Percentiles rank a stretch among this genome's conserved stretches.
Conservation (phyloP, 1,284 basidiomycete genomes). For the Entoloma clypeatum region DNA sequence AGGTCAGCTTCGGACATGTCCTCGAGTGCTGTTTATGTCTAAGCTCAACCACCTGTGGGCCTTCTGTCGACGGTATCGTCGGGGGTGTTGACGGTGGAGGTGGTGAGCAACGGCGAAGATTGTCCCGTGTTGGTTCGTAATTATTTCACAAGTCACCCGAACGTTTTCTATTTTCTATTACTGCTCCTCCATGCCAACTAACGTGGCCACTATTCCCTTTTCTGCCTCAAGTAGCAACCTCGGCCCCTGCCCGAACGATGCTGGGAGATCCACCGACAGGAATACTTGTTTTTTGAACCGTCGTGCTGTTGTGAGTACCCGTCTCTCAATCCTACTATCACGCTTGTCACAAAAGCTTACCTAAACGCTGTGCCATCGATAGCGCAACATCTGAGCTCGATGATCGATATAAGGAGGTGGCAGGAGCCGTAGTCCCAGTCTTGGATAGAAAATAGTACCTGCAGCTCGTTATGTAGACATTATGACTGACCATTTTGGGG, state of each 20-base stretch:
- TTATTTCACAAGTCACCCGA: conserved; percentile 17
- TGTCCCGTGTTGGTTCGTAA: conserved; percentile 20
- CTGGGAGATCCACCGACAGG: conserved; percentile 63
- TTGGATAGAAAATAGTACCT: conserved; percentile 19
- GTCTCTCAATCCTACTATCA: conserved; percentile 15
- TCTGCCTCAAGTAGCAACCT: conserved; percentile 52
- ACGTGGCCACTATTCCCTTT: conserved; percentile 46
- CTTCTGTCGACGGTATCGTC: conserved; percentile 8
- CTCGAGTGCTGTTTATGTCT: conserved; percentile 12
- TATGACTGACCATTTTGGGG: conserved; percentile 25
- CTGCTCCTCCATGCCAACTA: conserved; percentile 40
- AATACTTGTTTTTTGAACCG: conserved; percentile 66
- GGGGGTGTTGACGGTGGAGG: conserved; percentile 10
- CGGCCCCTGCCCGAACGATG: conserved; percentile 42
- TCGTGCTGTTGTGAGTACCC: conserved; percentile 40
- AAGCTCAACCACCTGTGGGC: conserved; percentile 7
- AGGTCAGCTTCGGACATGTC: conserved; percentile 42
- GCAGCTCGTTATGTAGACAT: conserved; percentile 11
- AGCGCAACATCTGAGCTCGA: conserved; percentile 61
- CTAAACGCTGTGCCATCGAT: conserved; percentile 75
- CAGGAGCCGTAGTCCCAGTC: conserved; percentile 44
- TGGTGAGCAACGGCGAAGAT: conserved; percentile 10
- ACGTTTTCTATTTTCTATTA: conserved; percentile 12
- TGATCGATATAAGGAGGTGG: conserved; percentile 65
- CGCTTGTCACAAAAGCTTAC: conserved; percentile 41